Base-by-base conservation (phyloP, 495 filamentous ascomycete genomes). In the Antarctomyces pellizariae region DNA sequence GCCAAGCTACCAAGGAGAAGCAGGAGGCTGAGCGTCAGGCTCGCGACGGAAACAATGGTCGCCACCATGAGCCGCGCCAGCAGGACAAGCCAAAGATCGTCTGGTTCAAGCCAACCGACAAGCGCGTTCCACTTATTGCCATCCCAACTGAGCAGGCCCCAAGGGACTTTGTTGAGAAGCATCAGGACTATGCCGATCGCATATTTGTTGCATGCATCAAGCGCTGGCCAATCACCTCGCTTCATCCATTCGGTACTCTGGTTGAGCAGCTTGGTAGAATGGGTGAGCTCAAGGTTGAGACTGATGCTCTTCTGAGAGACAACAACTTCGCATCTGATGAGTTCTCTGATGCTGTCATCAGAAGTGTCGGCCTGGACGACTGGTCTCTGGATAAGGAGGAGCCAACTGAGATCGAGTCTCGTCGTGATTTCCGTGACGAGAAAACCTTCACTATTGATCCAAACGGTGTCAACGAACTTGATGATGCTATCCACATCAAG, bases 171-270 rank as follows among this genome's bases (percentile, higher is more conserved):
- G 86, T 97, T 22, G 86, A 97, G 59, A 90, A 84, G 47, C 86
- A 97, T 46, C 80, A 93, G 46, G 76, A 90, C 4, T 97, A 93
- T 45, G 75, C 82, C 24, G 91, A 89, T 47, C 73, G 82, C 36
- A 97, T 95, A 37, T 95, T 95, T 32, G 89, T 97, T 34, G 86
- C 86, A 13, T 93, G 84, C 52, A 97, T 97, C 53, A 97, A 97
- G 57, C 66, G 86, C 35, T 97, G 86, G 86, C 86, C 86, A 15
- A 97, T 97, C 46, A 97, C 86, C n/a, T 95, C 89, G 6, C 67
- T 97, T 18, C 86, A 97, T 49, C 86, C 86, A 9, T 97, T 97
- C 36, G 86, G 86, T 40, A 97, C 89, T 3, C 67, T 97, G 23
- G 86, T 93, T 13, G 86, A 97, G 53, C 77, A 89, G 49, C 71